phyloP scores from a whole-genome alignment of 2,329 filamentous ascomycete species.

The Trichophyton equinum region DNA sequence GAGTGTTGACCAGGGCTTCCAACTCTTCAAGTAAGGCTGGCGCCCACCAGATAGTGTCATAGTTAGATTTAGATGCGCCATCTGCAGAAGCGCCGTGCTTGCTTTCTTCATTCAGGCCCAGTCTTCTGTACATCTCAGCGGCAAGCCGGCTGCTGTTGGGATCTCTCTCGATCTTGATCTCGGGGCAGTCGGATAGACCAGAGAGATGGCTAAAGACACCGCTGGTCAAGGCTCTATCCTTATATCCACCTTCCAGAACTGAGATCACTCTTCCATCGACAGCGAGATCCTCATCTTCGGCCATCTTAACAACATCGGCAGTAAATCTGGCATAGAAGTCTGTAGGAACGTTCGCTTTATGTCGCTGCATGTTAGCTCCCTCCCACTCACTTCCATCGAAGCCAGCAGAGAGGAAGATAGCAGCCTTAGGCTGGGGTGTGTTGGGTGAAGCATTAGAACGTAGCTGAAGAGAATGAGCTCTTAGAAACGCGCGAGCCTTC shows the following conservation, averaged over 20 bases:
- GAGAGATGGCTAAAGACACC: slow-evolving; percentile 84
- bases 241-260: slow-evolving; percentile 91
- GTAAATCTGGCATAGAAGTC: slow-evolving; percentile 92
- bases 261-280: slow-evolving; percentile 82
- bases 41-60: slow-evolving; percentile 64
- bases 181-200: slow-evolving; percentile 52
- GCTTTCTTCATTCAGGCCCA: slow-evolving; percentile 17
- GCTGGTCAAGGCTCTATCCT: slow-evolving; percentile 75
- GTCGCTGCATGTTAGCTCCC: slow-evolving; percentile 81
- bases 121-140: slow-evolving; percentile 44
- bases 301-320: slow-evolving; percentile 67
- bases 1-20: slow-evolving; percentile 46
- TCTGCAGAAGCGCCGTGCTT: slow-evolving; percentile 8
- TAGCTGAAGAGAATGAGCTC: slow-evolving; percentile 55
- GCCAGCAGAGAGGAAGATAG: slow-evolving; percentile 88
- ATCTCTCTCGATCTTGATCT: slow-evolving; percentile 15
- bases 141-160: slow-evolving; percentile 36
- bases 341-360: slow-evolving; percentile 90
- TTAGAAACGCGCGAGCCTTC: slow-evolving; percentile 69
- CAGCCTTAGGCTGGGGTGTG: slow-evolving; percentile 58
- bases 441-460: slow-evolving; percentile 36
- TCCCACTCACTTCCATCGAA: slow-evolving; percentile 98
- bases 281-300: slow-evolving; percentile 62
- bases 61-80: slow-evolving; percentile 24
- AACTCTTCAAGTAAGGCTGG: slow-evolving; percentile 53